Base-by-base conservation (phyloP, 176 grass and related monocot genomes). In the Avena sativa region DNA sequence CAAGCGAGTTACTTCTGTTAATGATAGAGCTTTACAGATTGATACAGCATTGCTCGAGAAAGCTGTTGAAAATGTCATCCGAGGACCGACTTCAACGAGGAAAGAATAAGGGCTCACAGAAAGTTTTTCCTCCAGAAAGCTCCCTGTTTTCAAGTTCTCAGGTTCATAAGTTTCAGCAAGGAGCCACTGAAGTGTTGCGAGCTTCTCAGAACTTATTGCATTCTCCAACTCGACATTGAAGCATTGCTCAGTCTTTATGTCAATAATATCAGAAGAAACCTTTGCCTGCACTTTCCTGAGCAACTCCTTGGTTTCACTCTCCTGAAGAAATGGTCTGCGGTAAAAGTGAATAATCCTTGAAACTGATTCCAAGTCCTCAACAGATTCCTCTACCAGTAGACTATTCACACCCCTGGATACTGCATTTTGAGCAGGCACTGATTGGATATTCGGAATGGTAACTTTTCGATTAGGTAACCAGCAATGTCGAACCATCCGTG, bases 41-140 rank as follows among this genome's bases (percentile, higher is more conserved):
- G 92, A 97, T 13, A 97, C 92, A 23, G 91, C 92, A 91, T 95
- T 95, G 58, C 83, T 87, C 11, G 95, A 97, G 87, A 93, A 95
- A n/a, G 95, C 91, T 55, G 92, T 97, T 30, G 91, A 90, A 78
- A 97, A 97, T 48, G 95, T 93, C 95, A 97, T 95, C 75, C 91
- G 85, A 11, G 95, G 95, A 63, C 95, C 95, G 17, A 97, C 95
- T 72, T 97, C 92, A 74, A 97, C 69, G 56, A 97, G 67, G 15
- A 88, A 64, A 66, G 78, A 14, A 87, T 8, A 8, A 81, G 69
- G 72, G 78, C 38, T 83, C 56, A 67, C 81, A 48, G 76, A 78
- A 40, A 70, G 58, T 58, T 93, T 93, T 71, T 82, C 87, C 65
- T 95, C 91, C 73, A 95, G 69, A 87, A 97, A 92, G 83, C 93